Conservation (phyloP, 2,329 filamentous ascomycete genomes). For the Ilyonectria mors-panacis region DNA sequence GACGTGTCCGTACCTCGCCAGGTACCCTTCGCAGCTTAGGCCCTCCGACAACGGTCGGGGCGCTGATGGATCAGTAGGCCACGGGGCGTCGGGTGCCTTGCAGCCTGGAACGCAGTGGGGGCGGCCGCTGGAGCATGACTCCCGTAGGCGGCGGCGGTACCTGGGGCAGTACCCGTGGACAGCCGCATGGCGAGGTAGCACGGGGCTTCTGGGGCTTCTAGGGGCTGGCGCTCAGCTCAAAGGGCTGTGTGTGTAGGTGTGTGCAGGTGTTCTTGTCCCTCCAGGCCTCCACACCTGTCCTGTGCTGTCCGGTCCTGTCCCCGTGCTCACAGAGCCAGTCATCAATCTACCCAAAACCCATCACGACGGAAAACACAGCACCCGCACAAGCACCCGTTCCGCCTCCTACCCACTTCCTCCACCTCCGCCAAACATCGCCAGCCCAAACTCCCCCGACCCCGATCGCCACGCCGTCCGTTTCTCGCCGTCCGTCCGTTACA, state of each 20-base stretch:
- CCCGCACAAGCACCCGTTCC: slow-evolving; percentile 3
- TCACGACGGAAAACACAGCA: slow-evolving; percentile 22
- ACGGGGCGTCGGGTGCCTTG: slow-evolving; percentile 1
- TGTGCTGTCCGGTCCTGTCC: slow-evolving; percentile 7
- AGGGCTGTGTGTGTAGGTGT: too few species aligned
- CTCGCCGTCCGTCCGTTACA: not conserved
- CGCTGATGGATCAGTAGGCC: not conserved
- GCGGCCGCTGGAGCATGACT: slow-evolving; percentile 14
- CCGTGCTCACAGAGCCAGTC: slow-evolving; percentile 1
- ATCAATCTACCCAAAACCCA: slow-evolving; percentile 28
- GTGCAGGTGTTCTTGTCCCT: not conserved
- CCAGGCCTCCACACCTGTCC: not conserved
- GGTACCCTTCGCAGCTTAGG: slow-evolving; percentile 9
- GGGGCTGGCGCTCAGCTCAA: not conserved
- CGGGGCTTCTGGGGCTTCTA: not conserved
- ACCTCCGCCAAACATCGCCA: slow-evolving; percentile 1
- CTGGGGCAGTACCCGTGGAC: slow-evolving; percentile 2
- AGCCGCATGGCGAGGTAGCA: slow-evolving; percentile 10
- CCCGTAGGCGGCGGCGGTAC: slow-evolving; percentile 8
- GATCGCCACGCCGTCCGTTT: not conserved
- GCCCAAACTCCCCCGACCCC: not conserved
- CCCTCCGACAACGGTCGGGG: slow-evolving; percentile 26
- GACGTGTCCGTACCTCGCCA: slow-evolving; percentile 24
- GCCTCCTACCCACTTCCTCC: slow-evolving; percentile 2
- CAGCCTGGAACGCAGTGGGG: slow-evolving; percentile 23